phyloP scores from a whole-genome alignment of 176 grass and related monocot genomes.

The Carex scoparia region DNA sequence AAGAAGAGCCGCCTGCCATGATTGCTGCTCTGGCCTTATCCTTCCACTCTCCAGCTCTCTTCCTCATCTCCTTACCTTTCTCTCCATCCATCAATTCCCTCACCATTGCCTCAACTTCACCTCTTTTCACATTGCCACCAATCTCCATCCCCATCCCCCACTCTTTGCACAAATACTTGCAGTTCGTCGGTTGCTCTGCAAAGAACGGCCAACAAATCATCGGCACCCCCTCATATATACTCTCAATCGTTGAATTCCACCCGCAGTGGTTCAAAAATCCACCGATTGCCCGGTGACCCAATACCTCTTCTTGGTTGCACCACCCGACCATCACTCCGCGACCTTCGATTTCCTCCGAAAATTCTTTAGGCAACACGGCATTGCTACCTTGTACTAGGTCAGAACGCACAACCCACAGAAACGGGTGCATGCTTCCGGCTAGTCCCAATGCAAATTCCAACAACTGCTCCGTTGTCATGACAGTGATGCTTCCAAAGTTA shows the following conservation, averaged over 20 bases:
- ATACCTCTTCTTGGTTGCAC: slow-evolving; percentile 9
- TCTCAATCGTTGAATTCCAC: slow-evolving; percentile 21
- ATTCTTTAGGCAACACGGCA: neutral
- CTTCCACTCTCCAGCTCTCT: neutral
- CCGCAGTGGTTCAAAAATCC: slow-evolving; percentile 19
- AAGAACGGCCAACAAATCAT: slow-evolving; percentile 30
- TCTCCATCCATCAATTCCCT: slow-evolving; percentile 18
- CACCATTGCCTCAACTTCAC: slow-evolving; percentile 10
- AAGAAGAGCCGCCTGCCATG: neutral
- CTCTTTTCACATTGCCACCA: slow-evolving; percentile 13
- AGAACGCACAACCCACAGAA: neutral
- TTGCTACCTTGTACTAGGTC: neutral
- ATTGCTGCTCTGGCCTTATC: slow-evolving; percentile 10
- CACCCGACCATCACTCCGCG: neutral
- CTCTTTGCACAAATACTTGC: neutral
- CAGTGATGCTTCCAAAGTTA: slow-evolving; percentile 5
- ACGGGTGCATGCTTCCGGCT: neutral
- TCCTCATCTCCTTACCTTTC: slow-evolving; percentile 21
- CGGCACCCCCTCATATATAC: neutral
- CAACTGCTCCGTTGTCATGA: neutral
- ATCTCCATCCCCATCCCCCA: slow-evolving; percentile 24
- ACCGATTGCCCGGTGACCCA: neutral
- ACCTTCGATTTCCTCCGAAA: neutral
- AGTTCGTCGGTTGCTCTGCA: slow-evolving; percentile 2
- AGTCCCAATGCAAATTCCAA: slow-evolving; percentile 14